Conservation (phyloP, 1,284 basidiomycete genomes). For the Tetrapyrgos nigripes region DNA sequence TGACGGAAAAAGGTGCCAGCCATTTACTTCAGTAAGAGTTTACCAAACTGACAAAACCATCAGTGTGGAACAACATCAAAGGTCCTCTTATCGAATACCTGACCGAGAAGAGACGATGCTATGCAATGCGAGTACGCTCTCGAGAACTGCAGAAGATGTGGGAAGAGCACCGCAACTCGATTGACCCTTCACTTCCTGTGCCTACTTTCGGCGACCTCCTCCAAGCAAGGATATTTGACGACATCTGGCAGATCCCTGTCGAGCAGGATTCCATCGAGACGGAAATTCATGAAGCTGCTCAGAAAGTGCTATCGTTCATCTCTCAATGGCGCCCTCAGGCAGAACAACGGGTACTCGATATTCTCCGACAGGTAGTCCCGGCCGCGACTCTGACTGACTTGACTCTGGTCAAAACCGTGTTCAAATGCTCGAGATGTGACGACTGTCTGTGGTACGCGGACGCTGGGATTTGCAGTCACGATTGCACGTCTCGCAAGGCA, state of each 20-base stretch:
- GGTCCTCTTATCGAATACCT: not conserved
- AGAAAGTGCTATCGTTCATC: not conserved
- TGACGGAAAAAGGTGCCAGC: not conserved
- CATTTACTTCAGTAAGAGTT: not conserved
- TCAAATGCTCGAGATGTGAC: not conserved
- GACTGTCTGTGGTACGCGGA: not conserved
- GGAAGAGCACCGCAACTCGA: not conserved
- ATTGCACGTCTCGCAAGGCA: not conserved
- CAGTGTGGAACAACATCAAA: not conserved
- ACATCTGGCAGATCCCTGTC: not conserved
- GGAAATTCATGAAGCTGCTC: not conserved
- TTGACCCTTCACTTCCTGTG: not conserved
- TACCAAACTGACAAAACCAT: not conserved
- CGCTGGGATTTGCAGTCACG: slow-evolving; percentile 2
- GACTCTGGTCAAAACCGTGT: slow-evolving; percentile 1
- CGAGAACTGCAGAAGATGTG: not conserved
- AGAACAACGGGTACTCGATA: not conserved
- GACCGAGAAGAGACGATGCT: not conserved
- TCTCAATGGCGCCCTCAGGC: not conserved
- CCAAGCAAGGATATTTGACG: not conserved
- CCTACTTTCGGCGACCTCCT: not conserved
- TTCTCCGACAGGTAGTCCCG: not conserved
- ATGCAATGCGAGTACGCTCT: not conserved
- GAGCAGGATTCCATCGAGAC: not conserved
- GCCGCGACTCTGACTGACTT: not conserved